A percentile compares a stretch with the other conserved stretches of the same genome.
phyloP scores from a whole-genome alignment of 768 basidiomycete genomes.

The Goffeauzyma gilvescens region DNA sequence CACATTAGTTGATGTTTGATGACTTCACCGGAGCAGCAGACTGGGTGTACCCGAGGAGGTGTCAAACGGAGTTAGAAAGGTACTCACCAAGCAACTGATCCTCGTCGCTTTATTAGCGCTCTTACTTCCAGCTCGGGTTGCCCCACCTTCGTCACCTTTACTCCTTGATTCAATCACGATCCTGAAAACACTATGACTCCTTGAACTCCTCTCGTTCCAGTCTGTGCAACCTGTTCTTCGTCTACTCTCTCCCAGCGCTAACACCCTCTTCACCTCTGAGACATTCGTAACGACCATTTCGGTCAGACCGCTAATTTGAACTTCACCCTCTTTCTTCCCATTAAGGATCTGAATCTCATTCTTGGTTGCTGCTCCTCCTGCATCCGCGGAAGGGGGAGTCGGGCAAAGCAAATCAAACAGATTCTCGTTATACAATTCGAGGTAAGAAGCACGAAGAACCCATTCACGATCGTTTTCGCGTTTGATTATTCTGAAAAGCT shows the following conservation, averaged over 20 bases:
- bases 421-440: constrained; percentile 78
- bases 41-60: neutral
- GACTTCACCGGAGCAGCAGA: constrained; percentile 6
- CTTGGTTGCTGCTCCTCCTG: constrained; percentile 31
- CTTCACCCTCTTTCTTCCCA: constrained; percentile 38
- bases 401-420: constrained; percentile 49
- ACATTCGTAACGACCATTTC: constrained; percentile 90
- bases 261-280: constrained; percentile 63
- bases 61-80: too few relatives aligned
- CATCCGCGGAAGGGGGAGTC: constrained; percentile 37
- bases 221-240: constrained; percentile 88
- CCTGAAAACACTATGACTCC: constrained; percentile 85
- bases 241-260: constrained; percentile 68
- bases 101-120: constrained; percentile 20
- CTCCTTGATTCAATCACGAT: constrained; percentile 75
- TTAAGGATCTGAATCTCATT: constrained; percentile 40
- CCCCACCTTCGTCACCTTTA: constrained; percentile 36
- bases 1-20: too few relatives aligned
- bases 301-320: constrained; percentile 44
- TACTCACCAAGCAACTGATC: constrained; percentile 22
- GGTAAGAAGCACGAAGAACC: constrained; percentile 83
- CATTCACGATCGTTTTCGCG: constrained; percentile 61
- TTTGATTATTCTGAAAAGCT: constrained; percentile 45
- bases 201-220: constrained; percentile 89
- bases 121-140: constrained; percentile 19